Percentiles rank a stretch among this genome's conserved stretches.
Conservation (phyloP, 2,329 filamentous ascomycete species). For the Neonectria magnoliae region DNA sequence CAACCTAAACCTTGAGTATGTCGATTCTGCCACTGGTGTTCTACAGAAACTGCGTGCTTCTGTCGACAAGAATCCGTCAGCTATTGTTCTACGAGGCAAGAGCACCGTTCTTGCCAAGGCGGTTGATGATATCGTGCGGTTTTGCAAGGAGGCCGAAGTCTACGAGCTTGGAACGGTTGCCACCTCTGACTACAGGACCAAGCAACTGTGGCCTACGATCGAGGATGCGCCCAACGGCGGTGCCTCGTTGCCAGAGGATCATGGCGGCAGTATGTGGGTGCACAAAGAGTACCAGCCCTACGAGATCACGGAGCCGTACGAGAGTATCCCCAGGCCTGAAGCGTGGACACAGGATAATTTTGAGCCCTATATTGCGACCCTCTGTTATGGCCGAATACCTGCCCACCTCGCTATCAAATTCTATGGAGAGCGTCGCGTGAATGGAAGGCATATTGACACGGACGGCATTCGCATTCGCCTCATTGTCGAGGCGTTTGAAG, state of each 20-base stretch:
- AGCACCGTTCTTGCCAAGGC: conserved; percentile 46
- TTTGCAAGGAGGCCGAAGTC: conserved; percentile 46
- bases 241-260: conserved; percentile 33
- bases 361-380: conserved; percentile 52
- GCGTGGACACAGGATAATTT: conserved; percentile 56
- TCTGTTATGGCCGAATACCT: conserved; percentile 52
- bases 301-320: conserved; percentile 48
- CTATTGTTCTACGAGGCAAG: conserved; percentile 47
- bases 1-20: conserved; percentile 47
- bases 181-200: conserved; percentile 47
- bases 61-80: conserved; percentile 46
- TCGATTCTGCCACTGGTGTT: conserved; percentile 49
- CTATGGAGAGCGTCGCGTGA: conserved; percentile 46
- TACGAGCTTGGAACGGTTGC: conserved; percentile 51
- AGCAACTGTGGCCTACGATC: conserved; percentile 50
- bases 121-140: conserved; percentile 47
- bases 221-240: conserved; percentile 41
- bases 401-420: conserved; percentile 46
- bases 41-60: conserved; percentile 47
- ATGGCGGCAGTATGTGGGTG: conserved; percentile 47
- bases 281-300: conserved; percentile 47
- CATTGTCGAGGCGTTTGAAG: conserved; percentile 52
- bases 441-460: conserved; percentile 48
- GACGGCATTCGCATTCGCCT: conserved; percentile 51
- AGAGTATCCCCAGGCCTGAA: conserved; percentile 51